Base-by-base conservation (phyloP, 2,329 filamentous ascomycete species). In the Penicillium sp. region DNA sequence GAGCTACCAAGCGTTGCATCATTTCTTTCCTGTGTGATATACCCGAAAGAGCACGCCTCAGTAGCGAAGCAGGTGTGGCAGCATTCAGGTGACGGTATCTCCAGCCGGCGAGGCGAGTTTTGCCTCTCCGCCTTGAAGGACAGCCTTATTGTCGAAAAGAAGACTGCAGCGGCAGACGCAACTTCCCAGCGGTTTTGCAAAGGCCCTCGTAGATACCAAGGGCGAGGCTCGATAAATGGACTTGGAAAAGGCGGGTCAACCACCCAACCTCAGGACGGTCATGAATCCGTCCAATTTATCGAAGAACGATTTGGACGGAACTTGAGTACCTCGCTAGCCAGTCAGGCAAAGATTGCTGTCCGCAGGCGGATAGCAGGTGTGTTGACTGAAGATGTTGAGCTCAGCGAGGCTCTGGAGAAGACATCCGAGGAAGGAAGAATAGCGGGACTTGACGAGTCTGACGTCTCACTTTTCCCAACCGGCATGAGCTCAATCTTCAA, bases 401-500 rank as follows among this genome's bases (percentile, higher is more conserved):
- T 92, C 9, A 78, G 81, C 15, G 84, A 88, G 69, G 84, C 85
- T 7, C 76, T 88, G 30, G 79, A 84, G n/a, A 76, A 69, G 15
- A 64, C 73, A 15, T 70, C 74, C 15, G 70, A 70, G 3, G 69
- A 72, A 66, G 73, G 74, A 15, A 73, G 76, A 61, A 72, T 79
- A 55, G 69, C 72, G 54, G 88, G 86, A 26, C 88, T 97, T 56
- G 87, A 87, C 1, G 92, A 96, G 73, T 87, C 91, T 23, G 94
- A 99, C 73, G 91, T 99, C 41, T 96, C 92, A 71, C 84, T 99
- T 0, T 94, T 91, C 68, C 91, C 94, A 0, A 90, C 86, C 46
- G 95, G 95, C 44, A 99, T 99, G 93, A 97, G 92, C 72, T 88
- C 94, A 56, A 97, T 99, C 49, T 99, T 92, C 80, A 92, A 92